Conservation (phyloP, 495 filamentous ascomycete genomes). For the Penicillium malachiteum region DNA sequence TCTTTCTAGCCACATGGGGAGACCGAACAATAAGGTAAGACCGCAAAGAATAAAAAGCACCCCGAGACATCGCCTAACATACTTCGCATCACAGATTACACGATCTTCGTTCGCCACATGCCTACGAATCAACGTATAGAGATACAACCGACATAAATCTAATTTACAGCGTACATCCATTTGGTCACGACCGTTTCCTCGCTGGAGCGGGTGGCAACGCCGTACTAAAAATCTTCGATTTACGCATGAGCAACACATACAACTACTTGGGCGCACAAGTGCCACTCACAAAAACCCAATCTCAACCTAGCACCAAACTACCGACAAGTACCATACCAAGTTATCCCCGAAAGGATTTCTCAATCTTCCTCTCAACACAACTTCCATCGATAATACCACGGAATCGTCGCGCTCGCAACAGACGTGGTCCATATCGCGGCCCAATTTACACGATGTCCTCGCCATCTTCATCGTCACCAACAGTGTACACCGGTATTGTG, state of each 20-base stretch:
- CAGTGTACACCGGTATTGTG: constrained; percentile 58
- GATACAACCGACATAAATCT: constrained; percentile 57
- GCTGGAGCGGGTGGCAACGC: constrained; percentile 56
- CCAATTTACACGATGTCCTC: constrained; percentile 60
- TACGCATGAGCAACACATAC: constrained; percentile 55
- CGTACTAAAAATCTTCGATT: constrained; percentile 64
- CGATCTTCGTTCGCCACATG: constrained; percentile 57
- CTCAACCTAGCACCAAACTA: background rate
- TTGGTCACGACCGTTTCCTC: constrained; percentile 56
- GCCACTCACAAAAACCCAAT: background rate
- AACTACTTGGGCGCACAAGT: constrained; percentile 33
- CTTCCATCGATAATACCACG: constrained; percentile 13
- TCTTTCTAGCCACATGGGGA: constrained; percentile 63
- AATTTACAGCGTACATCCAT: constrained; percentile 59
- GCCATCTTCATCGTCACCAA: constrained; percentile 54
- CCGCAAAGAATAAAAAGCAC: background rate
- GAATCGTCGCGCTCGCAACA: constrained; percentile 9
- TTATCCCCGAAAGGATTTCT: constrained; percentile 34
- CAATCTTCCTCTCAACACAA: constrained; percentile 37
- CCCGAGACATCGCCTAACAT: constrained; percentile 1
- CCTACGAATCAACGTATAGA: constrained; percentile 48
- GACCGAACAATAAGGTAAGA: constrained; percentile 55
- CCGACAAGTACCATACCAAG: background rate
- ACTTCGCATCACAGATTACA: constrained; percentile 50
- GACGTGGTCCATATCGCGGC: constrained; percentile 33